Base-by-base conservation (phyloP, 179 eudicot genomes). In the Nepenthes alata region DNA sequence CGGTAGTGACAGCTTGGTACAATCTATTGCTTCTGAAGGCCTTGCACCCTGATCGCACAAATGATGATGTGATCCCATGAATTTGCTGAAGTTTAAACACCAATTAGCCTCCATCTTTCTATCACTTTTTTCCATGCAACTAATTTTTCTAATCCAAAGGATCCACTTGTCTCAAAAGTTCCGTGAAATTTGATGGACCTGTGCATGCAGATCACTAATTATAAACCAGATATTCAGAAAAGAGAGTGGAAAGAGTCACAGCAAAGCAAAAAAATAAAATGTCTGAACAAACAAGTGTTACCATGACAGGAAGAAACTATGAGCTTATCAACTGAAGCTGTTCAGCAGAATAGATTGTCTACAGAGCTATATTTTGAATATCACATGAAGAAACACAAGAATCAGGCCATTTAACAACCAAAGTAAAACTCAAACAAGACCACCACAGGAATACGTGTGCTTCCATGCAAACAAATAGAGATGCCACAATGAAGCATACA, bases 101-200 rank as follows among this genome's bases (percentile, higher is more conserved):
- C 79, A 70, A 35, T 55, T 72, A 47, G 69, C 75, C 55, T 84
- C 96, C 57, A 73, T 64, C 69, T 65, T 70, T 53, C 81, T 72
- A 62, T 75, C 80, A 69, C 60, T 72, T 47, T 70, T 76, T 59
- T 82, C 91, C 62, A 67, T 59, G 75, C 78, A 62, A 67, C 65
- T 67, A 52, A 37, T 75, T 79, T 73, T 83, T 59, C 88, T 84
- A 38, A 73, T 44, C 69, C 84, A 61, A 45, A 83, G 97, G 60
- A 94, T 83, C 91, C 94, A 89, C 74, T 70, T 79, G 63, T 90
- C 94, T 37, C 99, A 83, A 62, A 94, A 93, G 72, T 70, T 87
- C 13, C 95, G 78, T 53, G 98, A 94, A 67, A 85, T 94, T 78
- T 87, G 90, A 77, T 94, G 96, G 68, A 94, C 96, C 99, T 90